These are phyloP conservation scores for Hirschioporus abietinus DNA, from an alignment of 768 basidiomycete genomes.

Conservation along the genomic window DNA sequence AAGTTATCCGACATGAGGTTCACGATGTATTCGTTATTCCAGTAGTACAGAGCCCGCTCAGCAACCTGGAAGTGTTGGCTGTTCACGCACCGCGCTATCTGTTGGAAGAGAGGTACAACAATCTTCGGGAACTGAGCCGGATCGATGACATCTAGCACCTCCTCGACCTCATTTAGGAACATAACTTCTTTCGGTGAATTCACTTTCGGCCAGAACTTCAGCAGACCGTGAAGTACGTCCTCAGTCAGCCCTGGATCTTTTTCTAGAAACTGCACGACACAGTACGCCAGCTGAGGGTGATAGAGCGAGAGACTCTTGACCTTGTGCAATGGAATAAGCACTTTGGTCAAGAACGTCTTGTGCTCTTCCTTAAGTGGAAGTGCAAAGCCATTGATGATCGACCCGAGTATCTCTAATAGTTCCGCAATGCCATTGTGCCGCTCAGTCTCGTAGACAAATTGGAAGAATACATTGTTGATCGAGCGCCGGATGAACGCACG, in stretches of 20 bases:
- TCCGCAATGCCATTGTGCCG: constrained; percentile 99
- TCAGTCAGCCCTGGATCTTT: constrained; percentile 91
- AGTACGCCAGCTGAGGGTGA: constrained; percentile 98
- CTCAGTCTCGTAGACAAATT: constrained; percentile 98
- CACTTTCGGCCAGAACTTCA: constrained; percentile 98
- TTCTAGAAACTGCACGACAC: constrained; percentile 97
- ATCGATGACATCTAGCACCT: constrained; percentile 97
- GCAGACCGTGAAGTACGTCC: constrained; percentile 93
- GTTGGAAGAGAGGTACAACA: constrained; percentile 86
- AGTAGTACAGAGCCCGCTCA: constrained; percentile 92
- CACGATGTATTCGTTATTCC: constrained; percentile 99
- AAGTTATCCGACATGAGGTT: constrained; percentile 99
- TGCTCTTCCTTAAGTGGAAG: constrained; percentile 98
- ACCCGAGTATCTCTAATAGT: constrained; percentile 94
- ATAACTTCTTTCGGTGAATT: constrained; percentile 99
- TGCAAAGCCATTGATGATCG: constrained; percentile 99
- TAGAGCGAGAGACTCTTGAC: constrained; percentile 97
- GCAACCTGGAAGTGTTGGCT: constrained; percentile 99
- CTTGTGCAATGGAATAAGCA: constrained; percentile 94
- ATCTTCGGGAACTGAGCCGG: constrained; percentile 96
- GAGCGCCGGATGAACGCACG: constrained; percentile 98
- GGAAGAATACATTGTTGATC: constrained; percentile 99
- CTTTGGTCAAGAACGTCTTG: constrained; percentile 94
- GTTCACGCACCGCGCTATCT: constrained; percentile 95
- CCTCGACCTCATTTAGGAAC: constrained; percentile 99